Conservation (phyloP, 208 protist species). For the Eutreptiella sp. region DNA sequence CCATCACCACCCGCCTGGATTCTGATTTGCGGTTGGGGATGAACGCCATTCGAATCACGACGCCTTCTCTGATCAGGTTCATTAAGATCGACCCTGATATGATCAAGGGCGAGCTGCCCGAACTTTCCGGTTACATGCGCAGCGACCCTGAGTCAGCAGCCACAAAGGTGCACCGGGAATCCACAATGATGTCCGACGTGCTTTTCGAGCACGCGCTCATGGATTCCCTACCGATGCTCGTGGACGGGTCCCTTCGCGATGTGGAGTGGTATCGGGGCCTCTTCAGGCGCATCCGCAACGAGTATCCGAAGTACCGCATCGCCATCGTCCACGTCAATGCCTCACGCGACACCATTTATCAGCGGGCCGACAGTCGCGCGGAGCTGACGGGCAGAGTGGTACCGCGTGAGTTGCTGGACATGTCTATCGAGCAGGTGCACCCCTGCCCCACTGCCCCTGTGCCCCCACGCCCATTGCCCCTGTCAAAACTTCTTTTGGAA, state of each 20-base stretch:
- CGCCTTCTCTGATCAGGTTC: no score
- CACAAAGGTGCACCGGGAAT: constrained; percentile 9
- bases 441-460: no score
- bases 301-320: constrained; percentile 13
- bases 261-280: constrained; percentile 10
- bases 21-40: no score
- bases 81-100: constrained; percentile 32
- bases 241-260: constrained; percentile 16
- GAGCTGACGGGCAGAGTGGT: constrained; percentile 10
- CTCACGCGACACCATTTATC: neutral
- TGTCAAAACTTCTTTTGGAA: no score
- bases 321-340: constrained; percentile 21
- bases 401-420: neutral
- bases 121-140: constrained; percentile 22
- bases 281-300: neutral
- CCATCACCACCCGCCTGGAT: no score
- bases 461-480: no score
- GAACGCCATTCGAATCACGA: no score
- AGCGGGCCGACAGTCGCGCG: neutral
- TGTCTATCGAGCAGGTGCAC: neutral
- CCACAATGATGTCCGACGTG: constrained; percentile 1
- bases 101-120: constrained; percentile 26
- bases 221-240: neutral
- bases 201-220: neutral
- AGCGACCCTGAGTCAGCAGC: constrained; percentile 6